Evolutionary conservation across 2,329 filamentous ascomycete genomes (phyloP).

Genomic region (Colletotrichum sp.): DNA sequence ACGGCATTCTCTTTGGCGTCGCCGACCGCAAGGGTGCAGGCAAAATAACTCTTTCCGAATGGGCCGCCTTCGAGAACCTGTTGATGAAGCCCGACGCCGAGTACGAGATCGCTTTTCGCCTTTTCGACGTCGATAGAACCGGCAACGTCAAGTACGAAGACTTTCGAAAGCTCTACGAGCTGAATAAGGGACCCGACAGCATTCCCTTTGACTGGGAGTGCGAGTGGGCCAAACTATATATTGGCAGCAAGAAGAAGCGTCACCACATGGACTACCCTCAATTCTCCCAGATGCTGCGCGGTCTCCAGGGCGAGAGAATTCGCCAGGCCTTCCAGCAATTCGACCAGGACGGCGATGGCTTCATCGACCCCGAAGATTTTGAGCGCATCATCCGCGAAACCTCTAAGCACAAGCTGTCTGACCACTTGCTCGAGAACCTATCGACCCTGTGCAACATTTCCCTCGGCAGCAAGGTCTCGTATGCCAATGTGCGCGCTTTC

Average conservation of each 20-base stretch:
- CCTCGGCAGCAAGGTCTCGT: conserved; percentile 89
- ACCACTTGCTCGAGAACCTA: conserved; percentile 91
- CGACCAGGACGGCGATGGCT: conserved; percentile 90
- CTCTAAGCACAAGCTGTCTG: conserved; percentile 93
- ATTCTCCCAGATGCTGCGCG: conserved; percentile 97
- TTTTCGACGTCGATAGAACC: conserved; percentile 87
- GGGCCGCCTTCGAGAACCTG: conserved; percentile 92
- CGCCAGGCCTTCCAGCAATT: conserved; percentile 93
- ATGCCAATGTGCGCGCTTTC: conserved; percentile 96
- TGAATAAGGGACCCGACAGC: conserved; percentile 83
- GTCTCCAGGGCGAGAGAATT: conserved; percentile 93
- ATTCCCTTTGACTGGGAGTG: conserved; percentile 98
- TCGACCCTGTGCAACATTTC: conserved; percentile 95
- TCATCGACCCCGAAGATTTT: conserved; percentile 94
- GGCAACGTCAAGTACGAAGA: conserved; percentile 90
- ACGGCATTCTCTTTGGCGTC: conserved; percentile 89
- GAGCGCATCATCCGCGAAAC: conserved; percentile 96
- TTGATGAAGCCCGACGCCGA: conserved; percentile 94
- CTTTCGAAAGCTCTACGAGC: conserved; percentile 83
- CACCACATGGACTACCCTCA: conserved; percentile 95
- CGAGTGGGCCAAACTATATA: conserved; percentile 95
- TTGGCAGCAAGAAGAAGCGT: conserved; percentile 84
- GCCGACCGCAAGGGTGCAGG: conserved; percentile 81
- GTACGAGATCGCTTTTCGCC: conserved; percentile 97
- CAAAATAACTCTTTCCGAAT: conserved; percentile 81